Evolutionary conservation across 148 eudicot genomes (phyloP).

Genomic region (Chenopodium formosanum): DNA sequence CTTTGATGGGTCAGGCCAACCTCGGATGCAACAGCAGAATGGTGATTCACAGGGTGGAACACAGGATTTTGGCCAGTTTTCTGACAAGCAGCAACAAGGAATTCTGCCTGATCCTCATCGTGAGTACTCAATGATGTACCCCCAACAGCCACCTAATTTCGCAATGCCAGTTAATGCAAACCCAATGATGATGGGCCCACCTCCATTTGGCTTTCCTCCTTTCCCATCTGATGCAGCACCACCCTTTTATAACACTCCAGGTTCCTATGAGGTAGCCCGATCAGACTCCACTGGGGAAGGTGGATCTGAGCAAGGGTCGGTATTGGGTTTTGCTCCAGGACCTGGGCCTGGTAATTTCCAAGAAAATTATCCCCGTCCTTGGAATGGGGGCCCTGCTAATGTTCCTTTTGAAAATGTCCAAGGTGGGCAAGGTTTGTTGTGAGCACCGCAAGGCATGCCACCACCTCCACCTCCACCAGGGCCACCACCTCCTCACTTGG

Average conservation of each 20-base stretch:
- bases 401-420: slow-evolving; percentile 40
- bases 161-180: slow-evolving; percentile 44
- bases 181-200: slow-evolving; percentile 37
- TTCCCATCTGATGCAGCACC: slow-evolving; percentile 60
- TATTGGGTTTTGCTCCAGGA: slow-evolving; percentile 48
- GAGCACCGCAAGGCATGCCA: slow-evolving; percentile 43
- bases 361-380: slow-evolving; percentile 50
- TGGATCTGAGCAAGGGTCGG: slow-evolving; percentile 50
- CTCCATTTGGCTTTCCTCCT: slow-evolving; percentile 60
- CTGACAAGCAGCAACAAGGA: slow-evolving; percentile 42
- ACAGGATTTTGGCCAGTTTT: slow-evolving; percentile 41
- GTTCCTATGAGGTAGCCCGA: slow-evolving; percentile 43
- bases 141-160: slow-evolving; percentile 44
- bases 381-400: slow-evolving; percentile 48
- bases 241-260: slow-evolving; percentile 50
- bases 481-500: slow-evolving; percentile 51
- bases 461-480: slow-evolving; percentile 68
- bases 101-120: slow-evolving; percentile 33
- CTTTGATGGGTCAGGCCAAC: slow-evolving; percentile 36
- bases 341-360: slow-evolving; percentile 36
- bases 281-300: slow-evolving; percentile 47
- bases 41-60: slow-evolving; percentile 37
- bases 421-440: slow-evolving; percentile 41
- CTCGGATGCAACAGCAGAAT: slow-evolving; percentile 38
- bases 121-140: slow-evolving; percentile 35